phyloP scores from a whole-genome alignment of 169 alveolate genomes.

The Plasmodium yoelii region DNA sequence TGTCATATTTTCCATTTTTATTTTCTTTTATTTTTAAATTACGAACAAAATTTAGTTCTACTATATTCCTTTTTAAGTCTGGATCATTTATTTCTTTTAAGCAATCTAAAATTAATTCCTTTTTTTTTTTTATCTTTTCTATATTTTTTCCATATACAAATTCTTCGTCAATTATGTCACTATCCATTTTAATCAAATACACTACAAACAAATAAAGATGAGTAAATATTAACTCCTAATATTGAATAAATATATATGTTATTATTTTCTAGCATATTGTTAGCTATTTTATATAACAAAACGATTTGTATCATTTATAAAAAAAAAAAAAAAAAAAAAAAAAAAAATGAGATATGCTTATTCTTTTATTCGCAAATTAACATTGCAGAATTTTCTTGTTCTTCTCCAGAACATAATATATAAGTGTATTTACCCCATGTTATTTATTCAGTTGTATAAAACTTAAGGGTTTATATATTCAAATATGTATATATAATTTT shows the following conservation, averaged over 20 bases:
- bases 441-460: too few species aligned
- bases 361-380: too few species aligned
- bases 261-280: background rate
- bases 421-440: too few species aligned
- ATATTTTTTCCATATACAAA: slow-evolving; percentile 51
- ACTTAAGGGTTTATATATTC: too few species aligned
- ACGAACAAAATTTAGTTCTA: slow-evolving; percentile 83
- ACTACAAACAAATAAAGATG: background rate
- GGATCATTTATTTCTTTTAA: slow-evolving; percentile 85
- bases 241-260: background rate
- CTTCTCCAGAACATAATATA: too few species aligned
- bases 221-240: background rate
- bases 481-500: too few species aligned
- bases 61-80: slow-evolving; percentile 87
- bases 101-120: slow-evolving; percentile 62
- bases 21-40: slow-evolving; percentile 78
- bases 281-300: too few species aligned
- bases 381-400: too few species aligned
- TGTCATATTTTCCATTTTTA: slow-evolving; percentile 67
- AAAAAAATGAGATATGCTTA: too few species aligned
- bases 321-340: too few species aligned
- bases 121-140: slow-evolving; percentile 65
- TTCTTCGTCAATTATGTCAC: slow-evolving; percentile 70
- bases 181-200: slow-evolving; percentile 37
- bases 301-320: too few species aligned